Evolutionary conservation across 768 basidiomycete species (phyloP), one percentile per base, ranked within the genome.

Genomic region (Kwoniella sp.): DNA sequence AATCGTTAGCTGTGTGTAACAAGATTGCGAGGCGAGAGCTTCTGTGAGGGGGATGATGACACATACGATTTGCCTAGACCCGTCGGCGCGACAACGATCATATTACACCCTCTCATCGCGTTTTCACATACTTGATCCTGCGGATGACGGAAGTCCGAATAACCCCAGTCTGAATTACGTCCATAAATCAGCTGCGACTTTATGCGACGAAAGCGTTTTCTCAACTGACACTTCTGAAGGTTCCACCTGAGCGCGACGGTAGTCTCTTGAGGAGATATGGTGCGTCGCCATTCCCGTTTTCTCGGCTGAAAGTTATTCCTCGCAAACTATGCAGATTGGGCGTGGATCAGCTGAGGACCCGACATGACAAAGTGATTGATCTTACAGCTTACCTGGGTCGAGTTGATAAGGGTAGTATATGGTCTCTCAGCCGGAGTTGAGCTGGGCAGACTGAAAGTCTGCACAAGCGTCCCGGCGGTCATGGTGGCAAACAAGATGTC

Each of bases 81-180:
- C 0, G 79, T 81, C 1, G 79, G 79, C 1, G 79, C 79, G 0
- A 79, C 73, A 1, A 81, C 78, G 31, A 81, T 55, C 20, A 81
- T 71, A 69, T 81, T 78, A 20, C 69, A 68, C 23, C 73, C 79
- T 30, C 66, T 38, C 63, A 81, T 70, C 15, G 72, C 76, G 34
- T 70, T 71, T 4, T 63, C 55, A 65, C 79, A 77, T 13, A 81
- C 71, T 34, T 79, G 74, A 26, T 71, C 55, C 62, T 81, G 79
- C 13, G 73, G 70, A 25, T 74, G 73, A 41, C 78, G 56, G 55
- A 78, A 81, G 9, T 55, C 47, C 2, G 68, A 47, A 50, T 77
- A 70, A 0, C 73, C 73, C 72, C 77, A 81, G 25, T 75, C 79
- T 81, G 38, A 7, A 26, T 25, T 4, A 38, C n/a, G 30, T 29